These are phyloP conservation scores for Glebionis coronaria DNA, from an alignment of 129 eudicot species.

Conservation along the genomic window DNA sequence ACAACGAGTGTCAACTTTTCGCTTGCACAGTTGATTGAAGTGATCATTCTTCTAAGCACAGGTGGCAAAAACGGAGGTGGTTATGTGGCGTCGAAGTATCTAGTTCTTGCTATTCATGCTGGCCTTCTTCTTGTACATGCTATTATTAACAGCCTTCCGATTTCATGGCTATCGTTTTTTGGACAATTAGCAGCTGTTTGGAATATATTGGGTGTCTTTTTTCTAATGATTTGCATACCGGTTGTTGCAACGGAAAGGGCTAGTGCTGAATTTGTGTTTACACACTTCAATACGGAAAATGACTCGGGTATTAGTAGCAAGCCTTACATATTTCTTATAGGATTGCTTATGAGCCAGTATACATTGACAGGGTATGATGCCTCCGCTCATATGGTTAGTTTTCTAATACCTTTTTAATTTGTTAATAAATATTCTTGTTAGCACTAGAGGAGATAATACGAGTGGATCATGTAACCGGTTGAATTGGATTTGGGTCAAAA, in stretches of 20 bases:
- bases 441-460: not conserved
- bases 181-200: conserved; percentile 93
- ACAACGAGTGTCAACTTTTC: conserved; percentile 93
- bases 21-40: conserved; percentile 82
- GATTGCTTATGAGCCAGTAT: conserved; percentile 97
- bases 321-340: conserved; percentile 75
- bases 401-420: conserved; percentile 4
- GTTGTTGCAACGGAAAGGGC: conserved; percentile 72
- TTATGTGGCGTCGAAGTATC: conserved; percentile 76
- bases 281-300: conserved; percentile 86
- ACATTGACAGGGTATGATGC: conserved; percentile 98
- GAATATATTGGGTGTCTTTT: conserved; percentile 86
- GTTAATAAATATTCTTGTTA: not conserved
- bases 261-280: conserved; percentile 73
- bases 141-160: conserved; percentile 81
- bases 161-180: conserved; percentile 80
- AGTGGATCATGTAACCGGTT: not conserved
- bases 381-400: conserved; percentile 97
- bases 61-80: conserved; percentile 96
- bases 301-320: conserved; percentile 60
- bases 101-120: conserved; percentile 69
- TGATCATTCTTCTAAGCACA: conserved; percentile 80
- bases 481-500: not conserved
- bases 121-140: conserved; percentile 81
- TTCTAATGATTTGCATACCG: conserved; percentile 90